Evolutionary conservation across 345 rosid species (phyloP).

Genomic region (Triadica sebifera): DNA sequence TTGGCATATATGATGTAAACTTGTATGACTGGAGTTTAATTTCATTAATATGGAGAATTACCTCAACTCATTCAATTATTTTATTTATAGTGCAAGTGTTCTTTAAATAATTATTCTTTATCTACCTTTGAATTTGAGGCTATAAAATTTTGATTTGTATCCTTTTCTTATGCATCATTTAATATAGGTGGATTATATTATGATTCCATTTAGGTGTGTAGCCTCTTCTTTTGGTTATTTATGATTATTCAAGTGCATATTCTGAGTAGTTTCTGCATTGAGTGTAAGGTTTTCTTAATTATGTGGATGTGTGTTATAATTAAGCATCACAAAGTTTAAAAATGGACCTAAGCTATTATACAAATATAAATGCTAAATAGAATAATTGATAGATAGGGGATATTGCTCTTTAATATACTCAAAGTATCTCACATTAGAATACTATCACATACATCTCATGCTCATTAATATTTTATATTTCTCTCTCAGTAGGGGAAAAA

Average conservation of each 20-base stretch:
- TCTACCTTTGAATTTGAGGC: not conserved
- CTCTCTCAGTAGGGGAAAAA: too few species aligned
- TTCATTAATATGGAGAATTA: not conserved
- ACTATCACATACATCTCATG: too few species aligned
- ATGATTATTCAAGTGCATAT: not conserved
- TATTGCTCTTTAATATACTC: too few species aligned
- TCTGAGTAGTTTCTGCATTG: not conserved
- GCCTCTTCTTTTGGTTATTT: not conserved
- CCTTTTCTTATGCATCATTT: not conserved
- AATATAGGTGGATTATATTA: constrained; percentile 78
- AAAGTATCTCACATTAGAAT: too few species aligned
- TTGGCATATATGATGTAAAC: not conserved
- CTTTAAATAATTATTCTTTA: not conserved
- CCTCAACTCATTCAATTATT: not conserved
- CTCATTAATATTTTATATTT: too few species aligned
- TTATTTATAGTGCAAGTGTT: not conserved
- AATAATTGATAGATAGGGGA: too few species aligned
- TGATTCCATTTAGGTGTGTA: constrained; percentile 86
- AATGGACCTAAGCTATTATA: too few species aligned
- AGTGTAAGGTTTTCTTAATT: not conserved
- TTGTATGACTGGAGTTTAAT: not conserved
- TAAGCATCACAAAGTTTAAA: too few species aligned
- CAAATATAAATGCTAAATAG: too few species aligned
- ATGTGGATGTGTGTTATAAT: too few species aligned
- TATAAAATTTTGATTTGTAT: not conserved